These are phyloP conservation scores for Phlebopus sp. DNA, from an alignment of 1,284 basidiomycete species.

Conservation along the genomic window DNA sequence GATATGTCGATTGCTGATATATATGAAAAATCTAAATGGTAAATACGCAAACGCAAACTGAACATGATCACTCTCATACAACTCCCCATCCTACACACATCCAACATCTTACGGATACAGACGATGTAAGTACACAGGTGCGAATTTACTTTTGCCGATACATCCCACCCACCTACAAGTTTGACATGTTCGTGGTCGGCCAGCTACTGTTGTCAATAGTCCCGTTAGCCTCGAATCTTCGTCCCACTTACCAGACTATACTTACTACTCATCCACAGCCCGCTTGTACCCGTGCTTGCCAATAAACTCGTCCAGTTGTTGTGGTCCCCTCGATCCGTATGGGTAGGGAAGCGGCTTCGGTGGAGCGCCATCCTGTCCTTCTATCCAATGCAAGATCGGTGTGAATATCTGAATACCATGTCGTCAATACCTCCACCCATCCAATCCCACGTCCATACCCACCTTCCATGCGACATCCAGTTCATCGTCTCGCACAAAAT, in stretches of 20 bases:
- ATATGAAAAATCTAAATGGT: too few species aligned
- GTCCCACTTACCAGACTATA: conserved; percentile 17
- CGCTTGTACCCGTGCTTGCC: conserved; percentile 78
- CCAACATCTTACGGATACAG: not conserved
- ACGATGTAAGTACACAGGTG: not conserved
- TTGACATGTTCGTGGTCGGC: conserved; percentile 27
- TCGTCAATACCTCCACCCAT: conserved; percentile 9
- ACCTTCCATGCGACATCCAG: conserved; percentile 96
- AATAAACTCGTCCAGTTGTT: conserved; percentile 77
- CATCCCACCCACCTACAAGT: conserved; percentile 13
- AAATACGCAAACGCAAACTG: too few species aligned
- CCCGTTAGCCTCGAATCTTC: not conserved
- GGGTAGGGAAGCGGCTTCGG: conserved; percentile 79
- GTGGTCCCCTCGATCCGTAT: conserved; percentile 93
- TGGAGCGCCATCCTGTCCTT: conserved; percentile 59
- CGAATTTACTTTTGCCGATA: conserved; percentile 1
- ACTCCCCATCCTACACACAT: not conserved
- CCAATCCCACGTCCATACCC: conserved; percentile 17
- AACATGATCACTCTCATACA: too few species aligned
- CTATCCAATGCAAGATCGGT: conserved; percentile 93
- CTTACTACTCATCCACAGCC: conserved; percentile 69
- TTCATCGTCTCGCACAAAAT: conserved; percentile 95
- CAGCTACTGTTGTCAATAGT: conserved; percentile 19
- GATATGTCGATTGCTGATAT: too few species aligned
- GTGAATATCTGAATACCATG: conserved; percentile 75